Evolutionary conservation across 768 basidiomycete genomes (phyloP).

Genomic region (Rhodotorula graminis): DNA sequence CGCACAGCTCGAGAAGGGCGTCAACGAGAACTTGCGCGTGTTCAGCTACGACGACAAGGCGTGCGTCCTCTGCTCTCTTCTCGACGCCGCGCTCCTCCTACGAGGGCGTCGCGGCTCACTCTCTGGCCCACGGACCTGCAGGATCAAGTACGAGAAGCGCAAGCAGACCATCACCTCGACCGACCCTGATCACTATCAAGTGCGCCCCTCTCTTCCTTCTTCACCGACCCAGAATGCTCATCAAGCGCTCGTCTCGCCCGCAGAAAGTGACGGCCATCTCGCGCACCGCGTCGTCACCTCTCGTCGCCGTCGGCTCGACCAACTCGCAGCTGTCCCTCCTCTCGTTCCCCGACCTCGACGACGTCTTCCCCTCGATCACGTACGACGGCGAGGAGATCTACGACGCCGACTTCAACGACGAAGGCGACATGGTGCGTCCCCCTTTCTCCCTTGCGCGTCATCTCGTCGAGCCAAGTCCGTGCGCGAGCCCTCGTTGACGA

Average conservation of each 20-base stretch:
- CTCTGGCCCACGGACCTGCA: constrained; percentile 46
- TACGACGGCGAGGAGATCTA: constrained; percentile 71
- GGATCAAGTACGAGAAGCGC: constrained; percentile 56
- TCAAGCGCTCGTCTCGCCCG: too few species aligned
- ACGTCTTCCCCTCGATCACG: constrained; percentile 48
- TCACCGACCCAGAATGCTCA: too few species aligned
- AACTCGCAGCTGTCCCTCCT: constrained; percentile 60
- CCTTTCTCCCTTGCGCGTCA: background rate
- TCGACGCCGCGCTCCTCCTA: constrained; percentile 51
- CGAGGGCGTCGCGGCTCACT: background rate
- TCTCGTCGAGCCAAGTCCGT: too few species aligned
- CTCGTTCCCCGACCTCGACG: constrained; percentile 57
- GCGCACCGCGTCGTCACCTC: constrained; percentile 55
- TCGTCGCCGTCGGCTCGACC: constrained; percentile 47
- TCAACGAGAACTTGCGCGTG: constrained; percentile 80
- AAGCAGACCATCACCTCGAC: constrained; percentile 60
- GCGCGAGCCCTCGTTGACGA: too few species aligned
- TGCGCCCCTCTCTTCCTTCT: constrained; percentile 47
- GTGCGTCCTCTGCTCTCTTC: background rate
- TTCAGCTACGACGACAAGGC: constrained; percentile 51
- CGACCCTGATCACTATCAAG: constrained; percentile 78
- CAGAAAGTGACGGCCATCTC: constrained; percentile 87
- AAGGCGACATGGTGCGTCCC: constrained; percentile 53
- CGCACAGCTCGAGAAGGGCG: constrained; percentile 59
- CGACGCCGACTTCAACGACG: constrained; percentile 70